Conservation (phyloP, 805 yeast genomes). For the Wickerhamiella musiphila region DNA sequence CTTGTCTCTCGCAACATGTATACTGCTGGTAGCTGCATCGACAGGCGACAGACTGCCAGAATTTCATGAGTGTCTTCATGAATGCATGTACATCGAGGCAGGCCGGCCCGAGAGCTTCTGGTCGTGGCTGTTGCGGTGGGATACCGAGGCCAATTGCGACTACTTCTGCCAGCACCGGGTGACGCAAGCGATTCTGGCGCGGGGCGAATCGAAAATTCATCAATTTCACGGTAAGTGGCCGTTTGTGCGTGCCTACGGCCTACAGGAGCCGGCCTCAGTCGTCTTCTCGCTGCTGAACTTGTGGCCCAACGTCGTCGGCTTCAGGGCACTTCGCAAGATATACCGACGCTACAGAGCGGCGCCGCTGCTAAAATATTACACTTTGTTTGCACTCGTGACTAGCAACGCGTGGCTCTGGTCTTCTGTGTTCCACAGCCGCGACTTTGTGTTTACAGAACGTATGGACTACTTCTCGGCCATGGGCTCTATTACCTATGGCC, state of each 20-base stretch:
- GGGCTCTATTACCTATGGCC: slow-evolving; percentile 63
- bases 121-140: slow-evolving; percentile 44
- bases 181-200: slow-evolving; percentile 34
- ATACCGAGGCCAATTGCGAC: slow-evolving; percentile 69
- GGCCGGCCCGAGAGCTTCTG: slow-evolving; percentile 23
- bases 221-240: slow-evolving; percentile 99
- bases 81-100: slow-evolving; percentile 24
- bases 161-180: slow-evolving; percentile 76
- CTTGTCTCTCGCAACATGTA: no score
- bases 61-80: slow-evolving; percentile 28
- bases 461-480: slow-evolving; percentile 90
- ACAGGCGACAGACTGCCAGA: slow-evolving; percentile 35
- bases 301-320: slow-evolving; percentile 38
- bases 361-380: slow-evolving; percentile 20
- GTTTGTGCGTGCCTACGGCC: slow-evolving; percentile 53
- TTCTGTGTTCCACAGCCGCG: slow-evolving; percentile 76
- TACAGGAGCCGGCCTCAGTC: slow-evolving; percentile 72
- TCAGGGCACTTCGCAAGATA: slow-evolving; percentile 24
- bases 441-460: slow-evolving; percentile 59
- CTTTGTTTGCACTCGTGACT: slow-evolving; percentile 42
- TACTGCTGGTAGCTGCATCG: slow-evolving; percentile 22
- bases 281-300: slow-evolving; percentile 60
- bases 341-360: no score
- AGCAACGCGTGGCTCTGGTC: slow-evolving; percentile 82
- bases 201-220: slow-evolving; percentile 33